Conservation (phyloP, 345 rosid genomes). For the Pistacia vera region DNA sequence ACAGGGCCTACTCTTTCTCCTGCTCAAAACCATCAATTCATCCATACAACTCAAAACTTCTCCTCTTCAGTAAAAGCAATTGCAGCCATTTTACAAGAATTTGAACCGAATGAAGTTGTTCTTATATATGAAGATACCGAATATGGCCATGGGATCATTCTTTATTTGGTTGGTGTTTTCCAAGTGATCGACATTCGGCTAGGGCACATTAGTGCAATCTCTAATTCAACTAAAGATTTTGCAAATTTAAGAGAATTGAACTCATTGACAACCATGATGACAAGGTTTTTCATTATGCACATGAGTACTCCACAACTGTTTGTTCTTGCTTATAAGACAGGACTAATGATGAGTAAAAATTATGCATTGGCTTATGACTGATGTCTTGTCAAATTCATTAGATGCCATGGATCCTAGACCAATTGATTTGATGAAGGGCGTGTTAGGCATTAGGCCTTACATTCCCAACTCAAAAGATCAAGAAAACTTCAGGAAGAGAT, state of each 20-base stretch:
- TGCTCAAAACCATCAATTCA: neutral
- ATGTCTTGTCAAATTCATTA: conserved; percentile 20
- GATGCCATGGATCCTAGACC: neutral
- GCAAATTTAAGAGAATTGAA: conserved; percentile 27
- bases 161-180: conserved; percentile 31
- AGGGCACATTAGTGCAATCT: conserved; percentile 24
- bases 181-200: conserved; percentile 26
- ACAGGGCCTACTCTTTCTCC: conserved; percentile 33
- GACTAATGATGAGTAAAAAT: conserved; percentile 34
- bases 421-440: conserved; percentile 11
- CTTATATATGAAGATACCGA: conserved; percentile 38
- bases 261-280: conserved; percentile 31
- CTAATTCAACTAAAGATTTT: conserved; percentile 17
- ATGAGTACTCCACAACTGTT: conserved; percentile 29
- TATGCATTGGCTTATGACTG: conserved; percentile 41
- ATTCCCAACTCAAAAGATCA: neutral
- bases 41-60: too few species aligned
- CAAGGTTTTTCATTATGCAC: conserved; percentile 44
- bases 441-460: conserved; percentile 9
- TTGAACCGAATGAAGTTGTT: conserved; percentile 38
- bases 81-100: conserved; percentile 27
- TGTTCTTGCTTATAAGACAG: conserved; percentile 17
- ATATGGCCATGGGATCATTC: conserved; percentile 36
- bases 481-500: neutral
- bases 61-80: conserved; percentile 25